Percentiles rank a stretch among this genome's conserved stretches.
Conservation (phyloP, 2,329 filamentous ascomycete genomes). For the Biscogniauxia marginata region DNA sequence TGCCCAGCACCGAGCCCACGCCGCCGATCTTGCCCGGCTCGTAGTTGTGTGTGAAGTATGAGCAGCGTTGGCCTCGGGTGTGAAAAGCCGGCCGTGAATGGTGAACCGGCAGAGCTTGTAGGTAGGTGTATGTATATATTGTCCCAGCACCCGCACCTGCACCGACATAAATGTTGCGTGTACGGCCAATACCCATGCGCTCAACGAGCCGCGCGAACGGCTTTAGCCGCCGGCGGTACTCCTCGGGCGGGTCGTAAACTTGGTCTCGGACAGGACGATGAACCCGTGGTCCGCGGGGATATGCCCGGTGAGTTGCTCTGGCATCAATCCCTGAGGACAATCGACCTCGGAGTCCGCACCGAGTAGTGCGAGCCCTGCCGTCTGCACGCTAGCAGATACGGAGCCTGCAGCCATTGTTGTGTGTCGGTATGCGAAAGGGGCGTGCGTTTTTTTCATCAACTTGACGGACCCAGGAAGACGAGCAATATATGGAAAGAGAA, state of each 20-base stretch:
- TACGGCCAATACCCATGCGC: slow-evolving; percentile 77
- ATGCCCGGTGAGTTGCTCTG: slow-evolving; percentile 62
- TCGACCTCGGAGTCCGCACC: slow-evolving; percentile 68
- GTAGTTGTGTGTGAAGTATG: slow-evolving; percentile 79
- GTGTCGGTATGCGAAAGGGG: neutral
- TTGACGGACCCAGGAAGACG: neutral
- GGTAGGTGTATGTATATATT: slow-evolving; percentile 67
- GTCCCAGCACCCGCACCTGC: too few relatives aligned
- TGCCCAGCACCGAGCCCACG: slow-evolving; percentile 68
- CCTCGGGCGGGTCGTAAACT: slow-evolving; percentile 75
- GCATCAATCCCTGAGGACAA: slow-evolving; percentile 56
- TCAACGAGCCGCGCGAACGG: slow-evolving; percentile 73
- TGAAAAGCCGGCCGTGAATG: slow-evolving; percentile 68
- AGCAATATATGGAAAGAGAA: too few relatives aligned
- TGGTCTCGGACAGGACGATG: slow-evolving; percentile 78
- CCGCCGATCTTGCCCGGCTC: slow-evolving; percentile 80
- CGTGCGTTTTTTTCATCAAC: neutral
- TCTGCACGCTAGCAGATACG: slow-evolving; percentile 16
- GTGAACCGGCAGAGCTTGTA: slow-evolving; percentile 71
- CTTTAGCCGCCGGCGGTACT: slow-evolving; percentile 72
- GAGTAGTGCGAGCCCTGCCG: slow-evolving; percentile 64
- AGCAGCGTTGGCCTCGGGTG: slow-evolving; percentile 69
- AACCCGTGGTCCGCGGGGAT: slow-evolving; percentile 74
- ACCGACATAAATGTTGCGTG: slow-evolving; percentile 72
- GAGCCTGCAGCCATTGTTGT: slow-evolving; percentile 26